Percentiles rank a stretch among this genome's conserved stretches.
Evolutionary conservation across 208 protist genomes (phyloP).

Genomic region (Naegleria gruberi): DNA sequence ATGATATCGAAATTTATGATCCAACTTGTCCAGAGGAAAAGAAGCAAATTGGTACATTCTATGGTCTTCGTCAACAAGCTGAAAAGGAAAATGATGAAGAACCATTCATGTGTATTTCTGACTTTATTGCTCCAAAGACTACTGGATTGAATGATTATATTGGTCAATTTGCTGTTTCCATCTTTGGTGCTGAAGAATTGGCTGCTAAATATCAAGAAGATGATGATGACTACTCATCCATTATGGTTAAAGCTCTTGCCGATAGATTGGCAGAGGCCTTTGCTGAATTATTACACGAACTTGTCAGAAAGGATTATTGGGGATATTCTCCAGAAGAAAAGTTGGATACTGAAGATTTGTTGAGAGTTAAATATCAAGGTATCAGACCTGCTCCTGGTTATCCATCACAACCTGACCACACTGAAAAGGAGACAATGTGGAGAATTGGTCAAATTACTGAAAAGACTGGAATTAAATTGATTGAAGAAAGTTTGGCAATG

Average conservation of each 20-base stretch:
- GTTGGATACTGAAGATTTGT: constrained; percentile 64
- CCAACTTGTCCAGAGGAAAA: constrained; percentile 49
- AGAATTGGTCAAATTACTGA: constrained; percentile 46
- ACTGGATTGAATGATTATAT: constrained; percentile 73
- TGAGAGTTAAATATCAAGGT: constrained; percentile 86
- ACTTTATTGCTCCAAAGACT: constrained; percentile 80
- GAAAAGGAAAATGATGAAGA: constrained; percentile 73
- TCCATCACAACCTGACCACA: constrained; percentile 90
- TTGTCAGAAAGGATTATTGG: constrained; percentile 77
- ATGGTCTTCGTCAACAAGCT: constrained; percentile 79
- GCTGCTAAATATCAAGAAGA: constrained; percentile 58
- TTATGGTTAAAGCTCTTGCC: constrained; percentile 86
- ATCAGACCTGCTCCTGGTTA: constrained; percentile 92
- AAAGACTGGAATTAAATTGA: constrained; percentile 66
- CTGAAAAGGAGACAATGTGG: constrained; percentile 87
- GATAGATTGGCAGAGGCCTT: constrained; percentile 72
- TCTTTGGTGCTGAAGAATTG: constrained; percentile 73
- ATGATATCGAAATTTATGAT: constrained; percentile 82
- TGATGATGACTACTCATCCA: constrained; percentile 81
- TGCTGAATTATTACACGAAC: constrained; percentile 75
- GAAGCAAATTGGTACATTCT: constrained; percentile 47
- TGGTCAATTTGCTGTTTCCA: constrained; percentile 71
- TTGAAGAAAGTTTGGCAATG: constrained; percentile 83
- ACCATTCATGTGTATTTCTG: constrained; percentile 74
- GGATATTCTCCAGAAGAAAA: constrained; percentile 72